A percentile compares a stretch with the other conserved stretches of the same genome.
Conservation (phyloP, 2,329 filamentous ascomycete species). For the Microdochium trichocladiopsis region DNA sequence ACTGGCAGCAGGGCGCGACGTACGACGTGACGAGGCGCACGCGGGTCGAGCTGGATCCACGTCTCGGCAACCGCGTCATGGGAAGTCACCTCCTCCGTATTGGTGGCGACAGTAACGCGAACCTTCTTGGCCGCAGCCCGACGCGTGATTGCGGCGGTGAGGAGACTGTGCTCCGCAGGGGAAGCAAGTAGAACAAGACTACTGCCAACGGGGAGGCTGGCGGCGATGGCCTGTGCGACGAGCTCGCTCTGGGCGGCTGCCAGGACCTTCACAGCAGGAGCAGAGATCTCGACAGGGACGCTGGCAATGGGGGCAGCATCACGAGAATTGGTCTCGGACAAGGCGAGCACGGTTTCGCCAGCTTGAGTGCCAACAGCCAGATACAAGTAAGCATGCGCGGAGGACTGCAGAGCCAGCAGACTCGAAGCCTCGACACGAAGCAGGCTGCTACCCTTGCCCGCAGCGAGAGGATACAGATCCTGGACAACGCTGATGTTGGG, state of each 20-base stretch:
- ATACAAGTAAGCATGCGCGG: slow-evolving; percentile 1
- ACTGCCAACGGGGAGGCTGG: neutral
- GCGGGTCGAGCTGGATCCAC: neutral
- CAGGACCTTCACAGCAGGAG: neutral
- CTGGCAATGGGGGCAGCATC: slow-evolving; percentile 10
- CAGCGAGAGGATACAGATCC: neutral
- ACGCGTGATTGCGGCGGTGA: neutral
- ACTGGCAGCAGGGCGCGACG: neutral
- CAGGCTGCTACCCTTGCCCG: neutral
- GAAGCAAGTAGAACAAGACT: neutral
- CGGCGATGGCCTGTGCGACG: neutral
- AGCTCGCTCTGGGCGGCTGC: neutral
- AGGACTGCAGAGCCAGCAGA: slow-evolving; percentile 1
- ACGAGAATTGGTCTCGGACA: slow-evolving; percentile 1
- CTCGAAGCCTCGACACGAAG: slow-evolving; percentile 1
- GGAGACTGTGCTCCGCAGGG: neutral
- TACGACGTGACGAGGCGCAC: neutral
- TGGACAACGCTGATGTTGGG: neutral
- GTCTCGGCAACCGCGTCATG: neutral
- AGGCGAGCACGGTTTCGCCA: neutral
- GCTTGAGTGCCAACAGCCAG: neutral
- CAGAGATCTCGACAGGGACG: neutral
- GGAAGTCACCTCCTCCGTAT: no score
- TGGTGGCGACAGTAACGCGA: neutral
- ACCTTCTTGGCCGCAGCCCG: neutral